Evolutionary conservation across 331 rosid species (phyloP), one percentile per base, ranked within the genome.

Genomic region (Spiraea crenata): DNA sequence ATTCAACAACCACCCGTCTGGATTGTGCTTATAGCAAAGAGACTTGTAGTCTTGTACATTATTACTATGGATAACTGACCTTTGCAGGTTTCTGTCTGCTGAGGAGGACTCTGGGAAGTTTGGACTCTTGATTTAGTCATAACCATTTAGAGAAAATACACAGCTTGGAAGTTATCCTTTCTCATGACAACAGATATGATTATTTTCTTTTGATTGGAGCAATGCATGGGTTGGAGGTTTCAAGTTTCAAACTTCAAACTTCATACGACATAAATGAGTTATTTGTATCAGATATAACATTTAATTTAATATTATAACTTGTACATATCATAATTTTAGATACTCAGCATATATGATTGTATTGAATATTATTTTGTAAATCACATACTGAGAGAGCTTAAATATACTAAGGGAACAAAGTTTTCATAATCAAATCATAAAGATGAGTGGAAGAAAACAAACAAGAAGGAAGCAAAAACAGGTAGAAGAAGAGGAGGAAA

Each of bases 401-500:
- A 52, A 1, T 52, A 3, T 52, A 52, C 9, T 8, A 1, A 52
- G 2, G 44, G n/a, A 59, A n/a, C 66, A 17, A 34, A 47, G 39
- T 7, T 34, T 41, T 58, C n/a, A 20, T 45, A 58, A 31, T 71
- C 9, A 38, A 14, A 9, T 48, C 57, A 38, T 3, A 47, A 3
- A 1, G 20, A 57, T 9, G 35, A 9, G 3, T 5, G 7, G 25
- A 1, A 16, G 6, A 10, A 2, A 46, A 20, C 25, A 14, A 34
- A 61, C 63, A 34, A 69, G 44, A n/a, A 70, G 37, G 46, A 10
- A 1, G 46, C 3, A 50, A 35, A 7, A 5, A n/a, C n/a, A n/a
- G n/a, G 31, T 25, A 45, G 55, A 63, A 44, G 38, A 20, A 37
- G 65, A 20, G 47, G 37, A 50, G 63, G 68, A 48, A 63, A 64